Evolutionary conservation across 192 early-diverging fungal genomes (phyloP).

Genomic region (Linnemannia schmuckeri): DNA sequence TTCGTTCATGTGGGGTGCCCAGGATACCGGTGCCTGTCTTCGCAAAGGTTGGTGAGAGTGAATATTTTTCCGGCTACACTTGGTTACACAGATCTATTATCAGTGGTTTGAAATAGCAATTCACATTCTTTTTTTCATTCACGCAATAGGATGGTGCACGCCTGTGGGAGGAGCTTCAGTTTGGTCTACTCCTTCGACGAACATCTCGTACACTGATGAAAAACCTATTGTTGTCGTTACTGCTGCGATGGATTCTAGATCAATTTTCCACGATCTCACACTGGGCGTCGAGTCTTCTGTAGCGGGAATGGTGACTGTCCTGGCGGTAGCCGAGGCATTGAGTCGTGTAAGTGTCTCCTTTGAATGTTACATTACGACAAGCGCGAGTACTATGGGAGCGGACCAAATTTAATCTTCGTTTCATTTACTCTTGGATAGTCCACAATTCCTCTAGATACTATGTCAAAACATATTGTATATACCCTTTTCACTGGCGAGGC

Average conservation of each 20-base stretch:
- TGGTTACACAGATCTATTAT: not conserved
- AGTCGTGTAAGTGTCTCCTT: slow-evolving; percentile 63
- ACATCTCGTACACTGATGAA: slow-evolving; percentile 64
- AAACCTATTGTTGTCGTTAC: slow-evolving; percentile 80
- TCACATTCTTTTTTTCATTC: not conserved
- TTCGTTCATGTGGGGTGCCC: slow-evolving; percentile 78
- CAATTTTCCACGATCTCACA: slow-evolving; percentile 76
- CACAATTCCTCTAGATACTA: slow-evolving; percentile 45
- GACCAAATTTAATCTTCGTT: slow-evolving; percentile 9
- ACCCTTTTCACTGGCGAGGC: slow-evolving; percentile 80
- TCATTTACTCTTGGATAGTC: slow-evolving; percentile 46
- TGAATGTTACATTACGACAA: not conserved
- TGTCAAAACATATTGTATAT: slow-evolving; percentile 81
- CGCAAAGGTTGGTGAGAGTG: slow-evolving; percentile 63
- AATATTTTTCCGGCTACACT: not conserved
- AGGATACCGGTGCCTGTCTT: slow-evolving; percentile 76
- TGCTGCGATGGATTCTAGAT: slow-evolving; percentile 72
- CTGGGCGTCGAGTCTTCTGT: slow-evolving; percentile 67
- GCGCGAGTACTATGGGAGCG: not conserved
- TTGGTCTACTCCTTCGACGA: slow-evolving; percentile 73
- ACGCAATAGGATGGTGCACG: slow-evolving; percentile 67
- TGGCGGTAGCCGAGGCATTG: slow-evolving; percentile 80
- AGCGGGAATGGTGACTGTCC: slow-evolving; percentile 72
- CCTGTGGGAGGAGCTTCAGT: slow-evolving; percentile 77
- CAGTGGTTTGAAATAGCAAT: not conserved